phyloP scores from a whole-genome alignment of 2,329 filamentous ascomycete species.

The Ceratocystis harringtonii region DNA sequence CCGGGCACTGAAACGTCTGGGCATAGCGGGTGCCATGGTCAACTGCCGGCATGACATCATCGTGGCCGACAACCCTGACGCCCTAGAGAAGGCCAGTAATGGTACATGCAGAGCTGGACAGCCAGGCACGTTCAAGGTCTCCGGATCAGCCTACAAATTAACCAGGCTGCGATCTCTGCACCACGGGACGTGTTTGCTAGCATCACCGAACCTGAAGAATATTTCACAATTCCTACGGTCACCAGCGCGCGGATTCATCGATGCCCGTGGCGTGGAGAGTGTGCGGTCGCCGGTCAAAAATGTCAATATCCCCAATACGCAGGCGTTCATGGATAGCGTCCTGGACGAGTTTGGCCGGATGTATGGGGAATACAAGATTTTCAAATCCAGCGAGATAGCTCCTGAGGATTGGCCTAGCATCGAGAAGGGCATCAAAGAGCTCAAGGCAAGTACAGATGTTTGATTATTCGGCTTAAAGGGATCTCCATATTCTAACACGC shows the following conservation, averaged over 20 bases:
- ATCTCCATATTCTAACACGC: constrained; percentile 21
- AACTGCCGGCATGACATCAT: constrained; percentile 93
- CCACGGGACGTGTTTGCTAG: constrained; percentile 79
- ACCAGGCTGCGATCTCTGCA: constrained; percentile 69
- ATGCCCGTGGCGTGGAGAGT: constrained; percentile 76
- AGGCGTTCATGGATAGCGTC: constrained; percentile 39
- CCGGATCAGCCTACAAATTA: constrained; percentile 89
- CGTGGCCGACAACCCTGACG: constrained; percentile 32
- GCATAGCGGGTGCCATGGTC: constrained; percentile 48
- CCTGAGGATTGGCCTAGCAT: constrained; percentile 35
- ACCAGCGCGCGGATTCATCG: constrained; percentile 62
- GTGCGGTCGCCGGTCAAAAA: constrained; percentile 76
- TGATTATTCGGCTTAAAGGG: background rate
- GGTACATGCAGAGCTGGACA: constrained; percentile 12
- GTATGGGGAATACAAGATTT: constrained; percentile 38
- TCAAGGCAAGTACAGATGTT: constrained; percentile 35
- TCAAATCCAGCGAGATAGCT: constrained; percentile 36
- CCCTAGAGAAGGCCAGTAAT: background rate
- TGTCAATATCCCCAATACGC: constrained; percentile 39
- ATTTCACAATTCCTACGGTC: constrained; percentile 61
- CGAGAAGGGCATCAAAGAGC: constrained; percentile 44
- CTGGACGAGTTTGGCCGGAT: constrained; percentile 49
- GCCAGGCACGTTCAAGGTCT: constrained; percentile 54
- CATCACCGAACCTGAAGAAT: constrained; percentile 54
- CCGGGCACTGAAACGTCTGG: constrained; percentile 53